Base-by-base conservation (phyloP, 2,329 filamentous ascomycete genomes). In the Aspergillus persii region DNA sequence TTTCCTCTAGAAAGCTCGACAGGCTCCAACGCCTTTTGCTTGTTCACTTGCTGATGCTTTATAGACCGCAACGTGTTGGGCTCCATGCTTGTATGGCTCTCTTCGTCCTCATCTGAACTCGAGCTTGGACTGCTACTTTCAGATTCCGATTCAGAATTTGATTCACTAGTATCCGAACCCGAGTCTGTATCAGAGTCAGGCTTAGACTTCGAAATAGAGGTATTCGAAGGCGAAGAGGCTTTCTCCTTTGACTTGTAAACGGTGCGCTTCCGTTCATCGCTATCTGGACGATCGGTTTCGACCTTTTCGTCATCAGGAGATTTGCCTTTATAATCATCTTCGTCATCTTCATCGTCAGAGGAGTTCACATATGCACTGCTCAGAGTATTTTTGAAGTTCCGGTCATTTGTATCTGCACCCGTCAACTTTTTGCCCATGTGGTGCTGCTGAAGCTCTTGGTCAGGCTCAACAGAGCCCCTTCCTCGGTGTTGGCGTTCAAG, bases 401-500 rank as follows among this genome's bases (percentile, higher is more conserved):
- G 11, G 36, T 44, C 48, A 12, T 39, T 15, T 41, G 11, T 30
- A 11, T 29, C 29, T 39, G 15, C n/a, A 27, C 26, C 26, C n/a
- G 36, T 44, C 48, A 12, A 26, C 18, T 26, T 15, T 29, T 8
- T 30, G 29, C 39, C 11, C 23, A 31, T 48, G 18, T 31, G 54
- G 7, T 41, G 51, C 6, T 46, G 53, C 33, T 58, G 54, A 7
- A 50, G 44, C 30, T 61, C 60, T 27, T 41, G 27, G 8, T 48
- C 56, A n/a, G 62, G 62, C 48, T 73, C 67, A 31, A 64, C 70
- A 4, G 69, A 71, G 54, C 69, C 56, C 1, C 66, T 63, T 6
- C 69, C 50, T 2, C 66, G 68, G 9, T 57, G 66, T 29, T 53
- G 57, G 8, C 74, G 70, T 46, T 58, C 29, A 1, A 36, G 41